Evolutionary conservation across 208 protist genomes (phyloP).

Genomic region (Wallacemonas sp.): DNA sequence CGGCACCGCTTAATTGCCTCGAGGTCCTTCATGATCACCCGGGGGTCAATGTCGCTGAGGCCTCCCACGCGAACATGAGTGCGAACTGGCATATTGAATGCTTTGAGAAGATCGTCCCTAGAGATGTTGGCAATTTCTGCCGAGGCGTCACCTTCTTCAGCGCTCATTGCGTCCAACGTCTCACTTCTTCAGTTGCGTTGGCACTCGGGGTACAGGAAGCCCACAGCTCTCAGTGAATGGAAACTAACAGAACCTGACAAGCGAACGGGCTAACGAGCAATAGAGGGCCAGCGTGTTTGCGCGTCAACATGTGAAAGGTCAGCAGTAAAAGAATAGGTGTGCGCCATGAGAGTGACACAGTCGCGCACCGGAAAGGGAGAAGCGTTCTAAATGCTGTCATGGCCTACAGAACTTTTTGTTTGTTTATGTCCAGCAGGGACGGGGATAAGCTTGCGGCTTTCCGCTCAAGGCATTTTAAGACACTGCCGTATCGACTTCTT

Average conservation of each 20-base stretch:
- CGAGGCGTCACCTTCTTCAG: not conserved
- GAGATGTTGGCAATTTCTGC: conserved; percentile 27
- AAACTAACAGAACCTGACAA: conserved; percentile 7
- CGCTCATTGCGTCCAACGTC: no score
- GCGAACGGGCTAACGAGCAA: not conserved
- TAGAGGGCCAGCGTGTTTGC: no score
- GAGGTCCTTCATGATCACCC: conserved; percentile 66
- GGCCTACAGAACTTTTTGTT: conserved; percentile 2
- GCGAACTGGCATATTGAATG: conserved; percentile 47
- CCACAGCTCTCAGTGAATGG: not conserved
- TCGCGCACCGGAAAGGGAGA: no score
- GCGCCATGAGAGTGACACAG: no score
- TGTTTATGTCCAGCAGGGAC: conserved; percentile 3
- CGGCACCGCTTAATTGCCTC: conserved; percentile 68
- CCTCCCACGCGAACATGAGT: conserved; percentile 72
- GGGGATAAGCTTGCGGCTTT: no score
- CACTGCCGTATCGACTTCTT: no score
- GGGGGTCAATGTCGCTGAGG: conserved; percentile 48
- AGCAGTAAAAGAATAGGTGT: conserved; percentile 11
- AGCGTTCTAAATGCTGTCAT: not conserved
- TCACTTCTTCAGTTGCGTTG: no score
- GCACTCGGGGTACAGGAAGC: no score
- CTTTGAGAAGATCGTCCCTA: conserved; percentile 46
- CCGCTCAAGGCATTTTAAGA: no score
- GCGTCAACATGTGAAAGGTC: no score